phyloP scores from a whole-genome alignment of 2,329 filamentous ascomycete genomes.

The Seiridium cupressi region DNA sequence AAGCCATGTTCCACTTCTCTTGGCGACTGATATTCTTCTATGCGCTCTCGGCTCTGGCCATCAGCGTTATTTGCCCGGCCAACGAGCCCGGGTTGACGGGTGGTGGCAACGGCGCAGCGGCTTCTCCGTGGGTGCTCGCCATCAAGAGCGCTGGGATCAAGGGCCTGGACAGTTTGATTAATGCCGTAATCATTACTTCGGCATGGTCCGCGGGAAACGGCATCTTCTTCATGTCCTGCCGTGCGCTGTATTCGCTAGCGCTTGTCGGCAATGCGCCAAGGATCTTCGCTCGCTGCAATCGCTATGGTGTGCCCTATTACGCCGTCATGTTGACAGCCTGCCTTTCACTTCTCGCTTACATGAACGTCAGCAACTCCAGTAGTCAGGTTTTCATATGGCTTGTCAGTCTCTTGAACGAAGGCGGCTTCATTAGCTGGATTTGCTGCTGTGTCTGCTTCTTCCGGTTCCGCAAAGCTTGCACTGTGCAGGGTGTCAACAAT shows the following conservation, averaged over 20 bases:
- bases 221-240: constrained; percentile 43
- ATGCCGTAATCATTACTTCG: constrained; percentile 32
- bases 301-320: constrained; percentile 36
- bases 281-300: constrained; percentile 42
- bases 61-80: constrained; percentile 32
- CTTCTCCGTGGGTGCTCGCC: constrained; percentile 50
- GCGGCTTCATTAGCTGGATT: constrained; percentile 52
- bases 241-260: constrained; percentile 45
- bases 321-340: constrained; percentile 44
- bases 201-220: constrained; percentile 38
- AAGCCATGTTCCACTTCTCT: constrained; percentile 27
- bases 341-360: constrained; percentile 61
- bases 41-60: constrained; percentile 32
- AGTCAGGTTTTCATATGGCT: constrained; percentile 62
- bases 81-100: constrained; percentile 28
- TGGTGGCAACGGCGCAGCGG: constrained; percentile 28
- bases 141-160: constrained; percentile 38
- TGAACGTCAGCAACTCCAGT: constrained; percentile 57
- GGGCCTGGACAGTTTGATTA: constrained; percentile 30
- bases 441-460: constrained; percentile 53
- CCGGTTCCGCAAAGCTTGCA: constrained; percentile 51
- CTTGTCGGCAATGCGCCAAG: constrained; percentile 44
- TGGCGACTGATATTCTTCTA: constrained; percentile 35
- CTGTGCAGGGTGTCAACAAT: constrained; percentile 36
- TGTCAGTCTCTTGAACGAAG: constrained; percentile 50